phyloP scores from a whole-genome alignment of 2,329 filamentous ascomycete genomes.

The Chaetomiaceae sp. region DNA sequence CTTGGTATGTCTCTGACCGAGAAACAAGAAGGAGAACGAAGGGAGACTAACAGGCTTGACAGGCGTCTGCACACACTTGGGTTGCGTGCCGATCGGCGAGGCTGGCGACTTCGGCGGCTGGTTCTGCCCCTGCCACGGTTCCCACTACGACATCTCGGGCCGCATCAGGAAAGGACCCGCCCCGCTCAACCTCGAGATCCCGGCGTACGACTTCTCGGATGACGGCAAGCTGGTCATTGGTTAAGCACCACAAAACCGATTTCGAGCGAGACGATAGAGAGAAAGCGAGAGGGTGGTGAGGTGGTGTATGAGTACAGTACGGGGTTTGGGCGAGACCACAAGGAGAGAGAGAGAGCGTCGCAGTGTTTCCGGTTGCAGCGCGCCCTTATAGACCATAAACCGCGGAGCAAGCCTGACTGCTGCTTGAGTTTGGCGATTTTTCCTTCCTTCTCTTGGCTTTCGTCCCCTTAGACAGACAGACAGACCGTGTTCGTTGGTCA shows the following conservation, averaged over 20 bases:
- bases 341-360: slow-evolving; percentile 13
- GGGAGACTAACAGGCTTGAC: slow-evolving; percentile 24
- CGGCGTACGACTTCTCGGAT: slow-evolving; percentile 86
- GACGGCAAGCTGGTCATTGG: slow-evolving; percentile 88
- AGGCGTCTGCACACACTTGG: slow-evolving; percentile 98
- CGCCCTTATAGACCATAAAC: slow-evolving; percentile 19
- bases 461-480: slow-evolving; percentile 7
- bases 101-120: slow-evolving; percentile 96
- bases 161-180: slow-evolving; percentile 97
- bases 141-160: slow-evolving; percentile 99
- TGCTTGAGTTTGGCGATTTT: slow-evolving; percentile 14
- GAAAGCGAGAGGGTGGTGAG: neutral
- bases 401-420: slow-evolving; percentile 20
- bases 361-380: slow-evolving; percentile 15
- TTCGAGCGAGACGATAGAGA: neutral
- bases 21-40: neutral
- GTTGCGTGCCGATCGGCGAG: slow-evolving; percentile 98
- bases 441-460: slow-evolving; percentile 3
- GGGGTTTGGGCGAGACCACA: slow-evolving; percentile 14
- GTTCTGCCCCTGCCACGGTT: slow-evolving; percentile 99
- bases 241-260: slow-evolving; percentile 50
- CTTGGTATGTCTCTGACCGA: slow-evolving; percentile 57
- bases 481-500: slow-evolving; percentile 5
- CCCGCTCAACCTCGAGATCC: slow-evolving; percentile 95
- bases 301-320: slow-evolving; percentile 17